Evolutionary conservation across 176 grass and related monocot genomes (phyloP), one percentile per base, ranked within the genome.

Genomic region (Carex scoparia): DNA sequence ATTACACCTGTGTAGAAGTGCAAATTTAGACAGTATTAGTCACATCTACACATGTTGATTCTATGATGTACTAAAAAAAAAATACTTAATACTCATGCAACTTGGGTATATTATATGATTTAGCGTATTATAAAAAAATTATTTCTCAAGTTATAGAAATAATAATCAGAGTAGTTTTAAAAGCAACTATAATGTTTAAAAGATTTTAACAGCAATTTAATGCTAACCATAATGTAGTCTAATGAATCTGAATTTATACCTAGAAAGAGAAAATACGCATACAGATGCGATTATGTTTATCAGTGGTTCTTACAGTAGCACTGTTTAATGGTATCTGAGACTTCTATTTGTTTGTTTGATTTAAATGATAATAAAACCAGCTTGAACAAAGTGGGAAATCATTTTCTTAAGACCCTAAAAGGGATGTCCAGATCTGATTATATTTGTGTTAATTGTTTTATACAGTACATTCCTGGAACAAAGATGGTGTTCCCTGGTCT

Each of bases 401-500:
- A 8, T 14, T 58, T 58, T 33, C 33, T 72, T 72, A 0, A 37
- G 18, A 16, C 40, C 1, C 2, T n/a, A 23, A 72, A 28, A 27
- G 44, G 15, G 35, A 42, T 71, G 8, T 46, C 38, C 23, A 72
- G 15, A 72, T 31, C 38, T 71, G 7, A 44, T 79, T 35, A 58
- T 33, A 18, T 57, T 13, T 58, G 0, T 53, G 7, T 60, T 86
- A 38, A 40, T 55, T 10, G 53, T 30, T 69, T 7, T 88, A 0
- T 35, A 64, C 91, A 99, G 97, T 94, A 99, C 70, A 99, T 99
- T 88, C 96, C 96, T 91, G 96, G 96, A 85, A 99, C 96, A 35
- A 99, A 99, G 91, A 99, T 95, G 96, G 96, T 95, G 27, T 99
- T 99, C 76, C 96, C 93, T 69, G 96, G 96, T 19, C 84, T 99